Percentiles rank a stretch among this genome's conserved stretches.
phyloP scores from a whole-genome alignment of 2,329 filamentous ascomycete genomes.

The Monilinia fructigena region DNA sequence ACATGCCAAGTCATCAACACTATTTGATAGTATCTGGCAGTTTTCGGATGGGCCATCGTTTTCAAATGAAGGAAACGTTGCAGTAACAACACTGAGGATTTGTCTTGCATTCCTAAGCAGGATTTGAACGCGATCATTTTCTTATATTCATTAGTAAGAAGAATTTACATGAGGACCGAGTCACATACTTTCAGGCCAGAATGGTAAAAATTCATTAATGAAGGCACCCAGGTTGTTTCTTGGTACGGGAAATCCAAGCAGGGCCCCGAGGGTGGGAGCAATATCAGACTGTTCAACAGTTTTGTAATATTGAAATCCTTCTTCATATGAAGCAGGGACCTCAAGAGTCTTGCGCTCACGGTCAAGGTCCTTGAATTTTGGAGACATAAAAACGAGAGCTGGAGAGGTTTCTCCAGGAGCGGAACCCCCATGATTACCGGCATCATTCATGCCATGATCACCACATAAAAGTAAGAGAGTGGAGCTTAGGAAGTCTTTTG shows the following conservation, averaged over 20 bases:
- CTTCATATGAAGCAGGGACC: conserved; percentile 57
- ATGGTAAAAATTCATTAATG: conserved; percentile 71
- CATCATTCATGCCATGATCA: conserved; percentile 99
- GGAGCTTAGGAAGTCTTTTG: conserved; percentile 66
- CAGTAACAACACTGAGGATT: conserved; percentile 72
- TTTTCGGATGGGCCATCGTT: conserved; percentile 33
- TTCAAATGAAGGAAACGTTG: conserved; percentile 63
- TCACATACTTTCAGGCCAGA: conserved; percentile 67
- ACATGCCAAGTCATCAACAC: conserved; percentile 62
- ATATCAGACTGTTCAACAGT: conserved; percentile 93
- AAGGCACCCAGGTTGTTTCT: conserved; percentile 88
- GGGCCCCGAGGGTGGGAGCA: conserved; percentile 79
- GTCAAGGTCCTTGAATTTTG: conserved; percentile 75
- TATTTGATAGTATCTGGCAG: conserved; percentile 31
- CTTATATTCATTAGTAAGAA: conserved; percentile 34
- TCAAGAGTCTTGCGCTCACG: conserved; percentile 47
- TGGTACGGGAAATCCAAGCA: conserved; percentile 84
- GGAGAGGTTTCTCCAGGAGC: conserved; percentile 92
- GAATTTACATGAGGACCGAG: background rate
- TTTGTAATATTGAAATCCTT: conserved; percentile 80
- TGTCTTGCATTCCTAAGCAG: conserved; percentile 78
- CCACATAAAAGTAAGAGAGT: conserved; percentile 85
- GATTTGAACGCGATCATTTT: conserved; percentile 61
- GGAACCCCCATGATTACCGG: conserved; percentile 93
- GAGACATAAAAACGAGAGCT: conserved; percentile 86